phyloP scores from a whole-genome alignment of 345 rosid species.

The Raphanus raphanistrum region DNA sequence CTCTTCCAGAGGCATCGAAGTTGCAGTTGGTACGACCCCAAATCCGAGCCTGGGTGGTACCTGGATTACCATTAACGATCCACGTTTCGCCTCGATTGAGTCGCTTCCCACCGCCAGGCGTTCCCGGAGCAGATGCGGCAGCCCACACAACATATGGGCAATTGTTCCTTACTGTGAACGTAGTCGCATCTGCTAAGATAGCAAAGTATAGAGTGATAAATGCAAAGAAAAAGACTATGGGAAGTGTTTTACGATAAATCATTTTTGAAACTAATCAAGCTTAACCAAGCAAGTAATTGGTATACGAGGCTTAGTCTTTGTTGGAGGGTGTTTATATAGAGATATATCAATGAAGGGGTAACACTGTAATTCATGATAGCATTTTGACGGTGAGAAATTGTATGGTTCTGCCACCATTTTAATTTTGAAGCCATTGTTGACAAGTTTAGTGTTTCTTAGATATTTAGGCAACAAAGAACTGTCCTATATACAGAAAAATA shows the following conservation, averaged over 20 bases:
- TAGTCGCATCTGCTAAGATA: not conserved
- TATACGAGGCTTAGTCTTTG: not conserved
- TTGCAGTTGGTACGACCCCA: slow-evolving; percentile 41
- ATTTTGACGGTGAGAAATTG: not conserved
- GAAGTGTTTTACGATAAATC: slow-evolving; percentile 14
- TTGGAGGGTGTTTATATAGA: slow-evolving; percentile 13
- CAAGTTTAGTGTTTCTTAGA: not conserved
- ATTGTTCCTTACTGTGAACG: slow-evolving; percentile 33
- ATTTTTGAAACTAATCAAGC: slow-evolving; percentile 6
- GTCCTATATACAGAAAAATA: not conserved
- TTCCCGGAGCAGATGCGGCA: slow-evolving; percentile 23
- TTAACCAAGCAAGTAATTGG: not conserved
- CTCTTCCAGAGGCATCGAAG: slow-evolving; percentile 33
- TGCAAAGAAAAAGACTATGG: slow-evolving; percentile 8
- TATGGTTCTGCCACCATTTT: not conserved
- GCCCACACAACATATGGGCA: slow-evolving; percentile 49
- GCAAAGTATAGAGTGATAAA: slow-evolving; percentile 8
- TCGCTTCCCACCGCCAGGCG: slow-evolving; percentile 43
- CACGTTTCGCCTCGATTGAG: slow-evolving; percentile 39
- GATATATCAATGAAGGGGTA: not conserved
- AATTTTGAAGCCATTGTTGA: not conserved
- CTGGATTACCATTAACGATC: slow-evolving; percentile 27
- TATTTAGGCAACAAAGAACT: not conserved
- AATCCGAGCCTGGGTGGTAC: slow-evolving; percentile 32
- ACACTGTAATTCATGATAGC: not conserved